Percentiles rank a stretch among this genome's conserved stretches.
These are phyloP conservation scores for Cordyceps militaris DNA, from an alignment of 2,329 filamentous ascomycete genomes.

Conservation along the genomic window DNA sequence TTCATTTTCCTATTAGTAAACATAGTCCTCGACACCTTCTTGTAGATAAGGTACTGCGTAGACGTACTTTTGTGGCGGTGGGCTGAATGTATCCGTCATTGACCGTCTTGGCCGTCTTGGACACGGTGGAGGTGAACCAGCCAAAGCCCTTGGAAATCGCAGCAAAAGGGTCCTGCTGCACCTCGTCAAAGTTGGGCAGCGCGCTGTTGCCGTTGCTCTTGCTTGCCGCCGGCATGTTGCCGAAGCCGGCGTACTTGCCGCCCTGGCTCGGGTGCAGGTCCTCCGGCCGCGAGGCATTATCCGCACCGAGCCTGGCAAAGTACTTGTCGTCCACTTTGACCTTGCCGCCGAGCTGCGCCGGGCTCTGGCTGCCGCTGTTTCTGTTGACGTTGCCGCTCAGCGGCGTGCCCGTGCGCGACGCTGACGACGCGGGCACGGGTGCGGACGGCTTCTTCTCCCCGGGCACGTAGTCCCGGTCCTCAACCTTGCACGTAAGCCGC, in stretches of 20 bases:
- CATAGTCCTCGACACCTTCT: conserved; percentile 1
- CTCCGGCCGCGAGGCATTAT: conserved; percentile 71
- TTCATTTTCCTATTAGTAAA: neutral
- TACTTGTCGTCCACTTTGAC: conserved; percentile 75
- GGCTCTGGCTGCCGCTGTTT: conserved; percentile 35
- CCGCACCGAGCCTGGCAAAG: conserved; percentile 76
- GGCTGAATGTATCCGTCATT: conserved; percentile 91
- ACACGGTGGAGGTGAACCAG: conserved; percentile 84
- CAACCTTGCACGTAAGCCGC: conserved; percentile 76
- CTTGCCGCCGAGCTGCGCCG: conserved; percentile 34
- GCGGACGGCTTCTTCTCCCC: conserved; percentile 51
- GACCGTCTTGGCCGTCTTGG: conserved; percentile 83
- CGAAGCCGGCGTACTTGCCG: conserved; percentile 88
- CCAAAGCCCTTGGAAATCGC: conserved; percentile 89
- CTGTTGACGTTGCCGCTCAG: conserved; percentile 36
- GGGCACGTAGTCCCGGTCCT: conserved; percentile 78
- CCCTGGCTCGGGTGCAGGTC: conserved; percentile 79
- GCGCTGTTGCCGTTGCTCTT: conserved; percentile 34
- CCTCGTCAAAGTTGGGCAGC: conserved; percentile 71
- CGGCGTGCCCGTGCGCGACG: conserved; percentile 28
- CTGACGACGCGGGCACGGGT: conserved; percentile 21
- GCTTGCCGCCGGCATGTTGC: conserved; percentile 59
- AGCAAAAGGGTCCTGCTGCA: conserved; percentile 84
- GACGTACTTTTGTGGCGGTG: conserved; percentile 71
- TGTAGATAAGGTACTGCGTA: no score